Conservation (phyloP, 2,329 filamentous ascomycete genomes). For the Elsinoe arachidis region DNA sequence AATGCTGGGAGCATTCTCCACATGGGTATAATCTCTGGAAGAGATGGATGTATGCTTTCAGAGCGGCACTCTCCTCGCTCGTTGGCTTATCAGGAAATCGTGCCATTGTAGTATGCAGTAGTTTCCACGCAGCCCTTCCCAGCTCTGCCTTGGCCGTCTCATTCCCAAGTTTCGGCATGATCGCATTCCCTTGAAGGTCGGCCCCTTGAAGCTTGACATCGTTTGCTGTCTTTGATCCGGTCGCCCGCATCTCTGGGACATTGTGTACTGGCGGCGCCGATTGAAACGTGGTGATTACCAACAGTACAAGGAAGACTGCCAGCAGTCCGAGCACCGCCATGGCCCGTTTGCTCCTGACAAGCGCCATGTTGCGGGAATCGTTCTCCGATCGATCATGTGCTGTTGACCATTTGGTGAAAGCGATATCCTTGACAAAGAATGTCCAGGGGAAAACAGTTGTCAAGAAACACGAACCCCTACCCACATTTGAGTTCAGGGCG, state of each 20-base stretch:
- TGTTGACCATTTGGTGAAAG: not conserved
- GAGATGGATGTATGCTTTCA: slow-evolving; percentile 53
- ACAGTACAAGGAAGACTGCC: slow-evolving; percentile 8
- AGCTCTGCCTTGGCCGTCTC: slow-evolving; percentile 68
- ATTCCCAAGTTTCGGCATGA: slow-evolving; percentile 74
- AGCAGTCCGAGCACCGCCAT: slow-evolving; percentile 6
- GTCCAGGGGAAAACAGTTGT: not conserved
- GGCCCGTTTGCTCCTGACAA: not conserved
- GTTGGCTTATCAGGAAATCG: slow-evolving; percentile 56
- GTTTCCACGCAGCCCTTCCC: slow-evolving; percentile 57
- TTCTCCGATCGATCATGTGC: not conserved
- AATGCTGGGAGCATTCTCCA: slow-evolving; percentile 58
- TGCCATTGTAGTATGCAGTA: slow-evolving; percentile 58
- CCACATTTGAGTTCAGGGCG: not conserved
- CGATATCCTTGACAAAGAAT: not conserved
- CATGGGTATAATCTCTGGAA: slow-evolving; percentile 59
- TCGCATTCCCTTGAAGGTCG: slow-evolving; percentile 56
- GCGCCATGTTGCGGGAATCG: not conserved
- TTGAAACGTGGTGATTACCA: slow-evolving; percentile 2
- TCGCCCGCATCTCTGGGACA: slow-evolving; percentile 15
- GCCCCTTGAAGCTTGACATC: slow-evolving; percentile 22
- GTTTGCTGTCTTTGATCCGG: slow-evolving; percentile 16
- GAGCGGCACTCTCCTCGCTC: slow-evolving; percentile 49
- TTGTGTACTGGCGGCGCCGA: not conserved
- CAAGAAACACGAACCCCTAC: not conserved